phyloP scores from a whole-genome alignment of 106 monocot species.

The Dendrobium huoshanense region DNA sequence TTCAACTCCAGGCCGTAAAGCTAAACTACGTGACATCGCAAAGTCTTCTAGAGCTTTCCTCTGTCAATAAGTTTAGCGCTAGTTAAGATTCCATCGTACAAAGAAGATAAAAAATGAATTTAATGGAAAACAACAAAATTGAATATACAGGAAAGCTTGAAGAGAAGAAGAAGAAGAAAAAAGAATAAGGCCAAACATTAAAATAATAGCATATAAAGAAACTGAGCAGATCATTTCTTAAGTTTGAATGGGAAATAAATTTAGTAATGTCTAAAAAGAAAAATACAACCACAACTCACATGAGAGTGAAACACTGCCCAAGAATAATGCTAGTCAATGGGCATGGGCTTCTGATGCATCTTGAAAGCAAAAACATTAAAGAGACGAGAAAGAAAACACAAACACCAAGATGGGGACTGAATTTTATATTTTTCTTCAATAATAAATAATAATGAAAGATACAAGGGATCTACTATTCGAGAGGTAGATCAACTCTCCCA shows the following conservation, averaged over 20 bases:
- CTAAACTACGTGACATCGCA: constrained; percentile 51
- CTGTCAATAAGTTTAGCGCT: constrained; percentile 35
- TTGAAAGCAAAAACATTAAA: no score
- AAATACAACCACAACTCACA: background rate
- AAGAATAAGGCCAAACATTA: background rate
- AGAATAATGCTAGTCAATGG: no score
- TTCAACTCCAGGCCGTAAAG: constrained; percentile 86
- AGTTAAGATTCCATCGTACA: background rate
- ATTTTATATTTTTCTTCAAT: no score
- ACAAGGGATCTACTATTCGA: no score
- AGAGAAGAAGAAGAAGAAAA: background rate
- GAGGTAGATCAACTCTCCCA: no score
- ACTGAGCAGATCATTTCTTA: background rate
- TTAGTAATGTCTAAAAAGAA: background rate
- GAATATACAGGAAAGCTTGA: background rate
- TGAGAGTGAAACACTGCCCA: background rate
- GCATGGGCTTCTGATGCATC: no score
- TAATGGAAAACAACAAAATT: background rate
- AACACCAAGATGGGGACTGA: no score
- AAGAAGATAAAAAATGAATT: background rate
- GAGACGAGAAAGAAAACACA: no score
- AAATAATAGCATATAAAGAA: background rate
- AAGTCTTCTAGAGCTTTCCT: constrained; percentile 66
- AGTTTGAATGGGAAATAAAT: background rate
- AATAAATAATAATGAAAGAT: no score